These are phyloP conservation scores for Takakia lepidozioides DNA, from an alignment of 225 moss, liverwort and hornwort genomes.

Conservation along the genomic window DNA sequence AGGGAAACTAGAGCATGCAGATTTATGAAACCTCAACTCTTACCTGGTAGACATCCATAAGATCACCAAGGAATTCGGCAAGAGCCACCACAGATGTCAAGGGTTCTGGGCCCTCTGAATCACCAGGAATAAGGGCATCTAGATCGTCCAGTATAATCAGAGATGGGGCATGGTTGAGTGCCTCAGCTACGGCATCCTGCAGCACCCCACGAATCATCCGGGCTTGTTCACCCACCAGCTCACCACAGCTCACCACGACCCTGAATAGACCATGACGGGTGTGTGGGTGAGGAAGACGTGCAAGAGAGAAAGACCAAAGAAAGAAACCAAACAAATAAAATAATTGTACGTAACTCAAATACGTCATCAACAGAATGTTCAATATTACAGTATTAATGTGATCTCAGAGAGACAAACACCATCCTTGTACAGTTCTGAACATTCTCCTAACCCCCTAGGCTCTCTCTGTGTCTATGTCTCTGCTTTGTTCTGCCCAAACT, in stretches of 20 bases:
- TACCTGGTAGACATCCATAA: constrained; percentile 86
- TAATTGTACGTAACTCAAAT: too few relatives aligned
- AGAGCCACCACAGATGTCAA: constrained; percentile 54
- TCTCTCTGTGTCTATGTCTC: too few relatives aligned
- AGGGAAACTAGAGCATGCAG: too few relatives aligned
- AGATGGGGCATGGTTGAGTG: constrained; percentile 71
- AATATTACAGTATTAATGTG: too few relatives aligned
- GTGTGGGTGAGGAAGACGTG: not conserved
- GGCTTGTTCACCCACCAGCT: constrained; percentile 86
- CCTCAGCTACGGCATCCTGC: constrained; percentile 62
- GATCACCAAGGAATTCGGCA: constrained; percentile 81
- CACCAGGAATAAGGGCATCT: constrained; percentile 71
- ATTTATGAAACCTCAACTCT: constrained; percentile 3
- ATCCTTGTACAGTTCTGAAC: too few relatives aligned
- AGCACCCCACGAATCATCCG: constrained; percentile 54
- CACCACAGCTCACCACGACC: constrained; percentile 76
- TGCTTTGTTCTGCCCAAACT: too few relatives aligned
- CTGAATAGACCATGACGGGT: constrained; percentile 17
- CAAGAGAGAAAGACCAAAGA: not conserved
- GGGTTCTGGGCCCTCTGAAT: constrained; percentile 72
- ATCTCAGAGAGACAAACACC: too few relatives aligned
- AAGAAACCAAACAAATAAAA: not conserved
- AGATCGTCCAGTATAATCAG: constrained; percentile 92
- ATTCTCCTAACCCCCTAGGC: too few relatives aligned
- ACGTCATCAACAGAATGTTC: too few relatives aligned